Base-by-base conservation (phyloP, 176 grass and related monocot genomes). In the Cymbopogon citratus region DNA sequence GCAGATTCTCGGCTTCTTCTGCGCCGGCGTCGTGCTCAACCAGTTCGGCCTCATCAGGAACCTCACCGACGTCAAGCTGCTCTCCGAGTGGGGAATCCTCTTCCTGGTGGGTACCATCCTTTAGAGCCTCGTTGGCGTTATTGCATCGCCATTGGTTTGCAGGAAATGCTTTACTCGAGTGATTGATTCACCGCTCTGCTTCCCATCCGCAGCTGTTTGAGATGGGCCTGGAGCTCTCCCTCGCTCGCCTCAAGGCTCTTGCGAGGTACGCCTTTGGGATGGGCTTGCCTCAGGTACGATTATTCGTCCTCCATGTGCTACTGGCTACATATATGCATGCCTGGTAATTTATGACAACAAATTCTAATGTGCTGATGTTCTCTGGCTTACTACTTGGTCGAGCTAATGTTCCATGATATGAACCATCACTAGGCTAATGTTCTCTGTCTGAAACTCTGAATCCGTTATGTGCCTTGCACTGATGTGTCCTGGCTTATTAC, bases 31-130 rank as follows among this genome's bases (percentile, higher is more conserved):
- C 54, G 85, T 91, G 75, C 89, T 99, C 86, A 99, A 95, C 73
- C 96, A 99, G 75, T 99, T 99, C 83, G 92, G 96, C 29, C 87
- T 99, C 51, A 99, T 99, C 69, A 86, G 96, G 90, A 99, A 99
- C 75, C 89, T 99, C 88, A 90, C 89, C 27, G 96, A 99, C 72
- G 96, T 99, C 73, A 95, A 99, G 86, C 87, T 99, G 45, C 81
- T 99, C 35, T 99, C 96, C 9, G 96, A 99, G 73, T 99, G 96
- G 96, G 96, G 96, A 3, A 99, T 99, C 65, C 96, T 99, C 34
- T 99, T 99, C 91, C 86, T 99, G 89, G 92, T 93, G 35, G 4
- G 63, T 26, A 34, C 0, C 0, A 21, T 63, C 66, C 61, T 60
- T 51, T 5, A 8, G 1, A 12, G 3, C 12, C 24, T 38, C 62